phyloP scores from a whole-genome alignment of 176 grass and related monocot genomes.

The Zoysia japonica region DNA sequence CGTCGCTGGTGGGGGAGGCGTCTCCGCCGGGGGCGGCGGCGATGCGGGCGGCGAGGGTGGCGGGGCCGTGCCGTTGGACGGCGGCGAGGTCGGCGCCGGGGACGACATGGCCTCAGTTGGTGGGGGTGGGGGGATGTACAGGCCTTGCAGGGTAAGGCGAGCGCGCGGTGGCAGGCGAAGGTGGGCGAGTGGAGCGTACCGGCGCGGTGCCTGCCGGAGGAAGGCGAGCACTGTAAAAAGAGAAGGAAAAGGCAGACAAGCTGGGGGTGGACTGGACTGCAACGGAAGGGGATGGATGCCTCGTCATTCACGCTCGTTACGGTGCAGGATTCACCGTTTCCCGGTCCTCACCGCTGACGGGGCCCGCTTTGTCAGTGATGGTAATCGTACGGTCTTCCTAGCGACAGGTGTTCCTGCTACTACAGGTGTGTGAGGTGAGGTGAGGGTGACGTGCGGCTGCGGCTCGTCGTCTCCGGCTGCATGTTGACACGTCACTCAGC shows the following conservation, averaged over 20 bases:
- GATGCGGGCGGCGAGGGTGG: slow-evolving; percentile 19
- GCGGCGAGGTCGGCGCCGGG: slow-evolving; percentile 33
- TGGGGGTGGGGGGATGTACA: slow-evolving; percentile 5
- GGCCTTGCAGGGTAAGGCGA: slow-evolving; percentile 8
- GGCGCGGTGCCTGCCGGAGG: too few species aligned
- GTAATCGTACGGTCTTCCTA: too few species aligned
- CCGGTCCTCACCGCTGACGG: too few species aligned
- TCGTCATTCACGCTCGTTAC: too few species aligned
- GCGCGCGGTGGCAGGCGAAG: background rate
- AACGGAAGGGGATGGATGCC: too few species aligned
- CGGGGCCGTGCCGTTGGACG: slow-evolving; percentile 30
- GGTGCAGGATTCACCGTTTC: too few species aligned
- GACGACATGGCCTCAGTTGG: slow-evolving; percentile 35
- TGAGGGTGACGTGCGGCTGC: too few species aligned
- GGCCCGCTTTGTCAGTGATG: too few species aligned
- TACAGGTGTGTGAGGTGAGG: too few species aligned
- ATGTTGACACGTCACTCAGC: background rate
- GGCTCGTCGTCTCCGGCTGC: background rate
- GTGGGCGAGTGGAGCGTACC: background rate
- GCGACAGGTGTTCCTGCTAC: background rate
- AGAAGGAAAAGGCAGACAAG: background rate
- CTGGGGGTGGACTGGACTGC: too few species aligned
- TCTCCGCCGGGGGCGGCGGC: slow-evolving; percentile 13
- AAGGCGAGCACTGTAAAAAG: too few species aligned
- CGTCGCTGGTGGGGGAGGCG: slow-evolving; percentile 18